Evolutionary conservation across 2,329 filamentous ascomycete genomes (phyloP).

Genomic region (Lecanicillium sp.): DNA sequence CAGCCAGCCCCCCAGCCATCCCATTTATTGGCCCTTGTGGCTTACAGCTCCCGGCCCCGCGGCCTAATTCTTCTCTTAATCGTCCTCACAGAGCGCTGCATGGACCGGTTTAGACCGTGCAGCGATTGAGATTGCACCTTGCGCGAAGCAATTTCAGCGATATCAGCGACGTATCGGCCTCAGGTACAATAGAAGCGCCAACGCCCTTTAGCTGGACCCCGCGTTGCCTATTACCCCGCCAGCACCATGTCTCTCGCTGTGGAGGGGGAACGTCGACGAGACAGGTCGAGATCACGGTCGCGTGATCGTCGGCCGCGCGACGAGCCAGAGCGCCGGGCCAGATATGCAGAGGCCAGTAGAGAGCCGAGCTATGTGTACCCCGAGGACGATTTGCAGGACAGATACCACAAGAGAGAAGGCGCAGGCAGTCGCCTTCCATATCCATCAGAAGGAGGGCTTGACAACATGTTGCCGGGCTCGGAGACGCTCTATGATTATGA

Average conservation of each 20-base stretch:
- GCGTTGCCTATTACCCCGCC: no score
- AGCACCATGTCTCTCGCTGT: conserved; percentile 43
- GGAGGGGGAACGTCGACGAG: conserved; percentile 34
- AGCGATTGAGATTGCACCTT: no score
- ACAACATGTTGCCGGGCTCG: conserved; percentile 28
- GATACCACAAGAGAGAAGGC: conserved; percentile 21
- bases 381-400: conserved; percentile 33
- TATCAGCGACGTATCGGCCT: neutral
- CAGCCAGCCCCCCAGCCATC: no score
- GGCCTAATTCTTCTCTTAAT: no score
- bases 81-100: no score
- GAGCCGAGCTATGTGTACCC: conserved; percentile 35
- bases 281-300: conserved; percentile 40
- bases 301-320: conserved; percentile 25
- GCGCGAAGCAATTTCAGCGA: no score
- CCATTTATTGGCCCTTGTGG: no score
- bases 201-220: no score
- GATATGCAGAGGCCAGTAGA: conserved; percentile 29
- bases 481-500: conserved; percentile 33
- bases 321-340: conserved; percentile 21
- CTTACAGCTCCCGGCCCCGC: neutral
- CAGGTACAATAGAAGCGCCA: no score
- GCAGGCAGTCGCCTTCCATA: conserved; percentile 27
- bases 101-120: no score
- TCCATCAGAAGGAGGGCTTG: conserved; percentile 29